Base-by-base conservation (phyloP, 2,329 filamentous ascomycete species). In the Pseudogymnoascus sp. region DNA sequence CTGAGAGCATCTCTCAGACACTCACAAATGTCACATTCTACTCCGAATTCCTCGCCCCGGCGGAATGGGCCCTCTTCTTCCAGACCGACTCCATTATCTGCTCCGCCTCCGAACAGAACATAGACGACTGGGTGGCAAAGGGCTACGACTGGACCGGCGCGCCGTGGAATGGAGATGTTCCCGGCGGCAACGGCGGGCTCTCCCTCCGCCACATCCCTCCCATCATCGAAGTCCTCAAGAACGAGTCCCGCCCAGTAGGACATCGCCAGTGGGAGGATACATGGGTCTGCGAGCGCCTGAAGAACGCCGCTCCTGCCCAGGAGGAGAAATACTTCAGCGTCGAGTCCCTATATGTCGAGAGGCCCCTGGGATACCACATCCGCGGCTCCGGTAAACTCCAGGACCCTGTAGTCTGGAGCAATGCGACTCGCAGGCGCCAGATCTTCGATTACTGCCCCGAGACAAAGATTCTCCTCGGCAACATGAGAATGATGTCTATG, bases 291-390 rank as follows among this genome's bases (percentile, higher is more conserved):
- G 50, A 64, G 23, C 59, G 60, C 23, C 60, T 65, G 14, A 60
- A 60, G n/a, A 60, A 68, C 59, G 59, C 59, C 12, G 59, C 59
- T 16, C 59, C 59, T 1, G 33, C 59, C 0, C 7, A 21, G 33
- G 59, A 60, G 33, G 59, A 60, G 59, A 6, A 40, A 6, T 11
- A 60, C 33, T 62, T 62, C 25, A 53, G 37, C 18, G 60, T 62
- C 62, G 72, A 77, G n/a, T 80, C 80, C 12, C 79, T 77, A 67
- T 83, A 83, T 69, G 72, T 44, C 2, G 60, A 62, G 40, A 77
- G 82, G 69, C 82, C 82, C 12, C 82, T 84, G 82, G 82, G 82
- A 47, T 84, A 82, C 69, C 82, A 85, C 69, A 81, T 79, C 1
- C 81, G 81, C 21, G 77, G 77, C 6, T 78, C 77, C 62, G 82